These are phyloP conservation scores for Starmerella sp. DNA, from an alignment of 805 yeast genomes.

Conservation along the genomic window DNA sequence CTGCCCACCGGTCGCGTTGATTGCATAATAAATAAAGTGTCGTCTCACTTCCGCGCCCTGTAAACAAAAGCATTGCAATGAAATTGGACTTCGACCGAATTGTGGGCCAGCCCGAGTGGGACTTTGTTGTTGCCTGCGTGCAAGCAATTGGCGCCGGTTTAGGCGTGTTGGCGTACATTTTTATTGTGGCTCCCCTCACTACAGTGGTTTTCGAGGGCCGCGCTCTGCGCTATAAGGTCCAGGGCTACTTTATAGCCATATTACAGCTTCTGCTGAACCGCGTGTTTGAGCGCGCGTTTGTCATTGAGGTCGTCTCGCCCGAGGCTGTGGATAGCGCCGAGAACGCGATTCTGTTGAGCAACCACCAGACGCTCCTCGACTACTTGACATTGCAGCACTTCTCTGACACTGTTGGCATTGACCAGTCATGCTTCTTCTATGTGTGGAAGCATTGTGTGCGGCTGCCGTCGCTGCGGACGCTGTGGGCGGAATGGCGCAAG, in stretches of 20 bases:
- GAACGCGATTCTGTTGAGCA: conserved; percentile 35
- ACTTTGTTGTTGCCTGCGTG: neutral
- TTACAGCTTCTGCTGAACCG: conserved; percentile 2
- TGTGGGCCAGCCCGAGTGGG: neutral
- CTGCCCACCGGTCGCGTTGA: neutral
- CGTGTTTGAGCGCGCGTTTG: conserved; percentile 8
- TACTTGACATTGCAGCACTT: conserved; percentile 41
- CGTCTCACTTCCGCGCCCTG: too few species aligned
- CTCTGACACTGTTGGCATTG: conserved; percentile 24
- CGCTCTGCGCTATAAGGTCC: conserved; percentile 10
- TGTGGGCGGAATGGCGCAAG: conserved; percentile 15
- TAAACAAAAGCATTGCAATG: neutral
- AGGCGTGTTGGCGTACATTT: neutral
- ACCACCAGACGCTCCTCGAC: conserved; percentile 63
- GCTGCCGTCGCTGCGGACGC: conserved; percentile 15
- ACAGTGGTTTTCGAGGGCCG: conserved; percentile 1
- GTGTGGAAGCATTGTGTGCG: conserved; percentile 29
- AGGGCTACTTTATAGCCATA: conserved; percentile 2
- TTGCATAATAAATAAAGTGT: neutral
- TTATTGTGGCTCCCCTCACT: conserved; percentile 8
- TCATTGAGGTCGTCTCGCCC: conserved; percentile 14
- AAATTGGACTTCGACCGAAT: neutral
- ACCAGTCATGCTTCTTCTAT: conserved; percentile 29
- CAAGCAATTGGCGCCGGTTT: neutral
- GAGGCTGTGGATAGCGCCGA: conserved; percentile 18